A percentile compares a stretch with the other conserved stretches of the same genome.
Conservation (phyloP, 2,329 filamentous ascomycete species). For the Alternaria gansuensis region DNA sequence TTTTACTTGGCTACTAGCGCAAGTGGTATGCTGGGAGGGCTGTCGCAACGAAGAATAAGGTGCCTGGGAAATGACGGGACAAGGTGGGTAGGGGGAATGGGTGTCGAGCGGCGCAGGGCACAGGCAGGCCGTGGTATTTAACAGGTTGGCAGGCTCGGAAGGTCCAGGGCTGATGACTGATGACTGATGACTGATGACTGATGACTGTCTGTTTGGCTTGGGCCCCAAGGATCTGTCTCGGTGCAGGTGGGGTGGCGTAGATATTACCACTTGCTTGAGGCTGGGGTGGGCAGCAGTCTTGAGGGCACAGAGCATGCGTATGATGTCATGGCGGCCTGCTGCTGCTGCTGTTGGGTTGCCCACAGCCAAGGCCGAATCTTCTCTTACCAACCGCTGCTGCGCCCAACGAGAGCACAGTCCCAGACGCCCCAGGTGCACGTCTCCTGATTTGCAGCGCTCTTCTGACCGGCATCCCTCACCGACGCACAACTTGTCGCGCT, state of each 20-base stretch:
- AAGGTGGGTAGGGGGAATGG: constrained; percentile 31
- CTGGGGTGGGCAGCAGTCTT: constrained; percentile 27
- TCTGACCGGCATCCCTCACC: constrained; percentile 22
- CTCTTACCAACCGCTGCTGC: constrained; percentile 12
- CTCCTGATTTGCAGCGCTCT: constrained; percentile 22
- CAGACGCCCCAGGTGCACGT: background rate
- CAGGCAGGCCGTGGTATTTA: constrained; percentile 35
- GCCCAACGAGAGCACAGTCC: constrained; percentile 21
- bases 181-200: constrained; percentile 38
- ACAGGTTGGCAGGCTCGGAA: constrained; percentile 19
- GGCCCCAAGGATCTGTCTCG: constrained; percentile 24
- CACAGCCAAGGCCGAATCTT: constrained; percentile 10
- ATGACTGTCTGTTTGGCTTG: constrained; percentile 34
- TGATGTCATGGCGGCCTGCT: constrained; percentile 25
- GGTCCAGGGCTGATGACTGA: constrained; percentile 29
- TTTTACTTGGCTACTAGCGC: constrained; percentile 29
- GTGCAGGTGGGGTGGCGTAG: constrained; percentile 32
- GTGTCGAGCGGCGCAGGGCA: constrained; percentile 28
- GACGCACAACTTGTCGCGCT: constrained; percentile 4
- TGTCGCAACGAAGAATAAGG: constrained; percentile 40
- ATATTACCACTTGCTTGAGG: constrained; percentile 30
- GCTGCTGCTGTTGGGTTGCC: constrained; percentile 15
- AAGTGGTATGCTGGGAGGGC: constrained; percentile 25
- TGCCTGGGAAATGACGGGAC: constrained; percentile 35
- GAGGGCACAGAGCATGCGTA: constrained; percentile 11